phyloP scores from a whole-genome alignment of 129 eudicot species.

The Tagetes erecta region DNA sequence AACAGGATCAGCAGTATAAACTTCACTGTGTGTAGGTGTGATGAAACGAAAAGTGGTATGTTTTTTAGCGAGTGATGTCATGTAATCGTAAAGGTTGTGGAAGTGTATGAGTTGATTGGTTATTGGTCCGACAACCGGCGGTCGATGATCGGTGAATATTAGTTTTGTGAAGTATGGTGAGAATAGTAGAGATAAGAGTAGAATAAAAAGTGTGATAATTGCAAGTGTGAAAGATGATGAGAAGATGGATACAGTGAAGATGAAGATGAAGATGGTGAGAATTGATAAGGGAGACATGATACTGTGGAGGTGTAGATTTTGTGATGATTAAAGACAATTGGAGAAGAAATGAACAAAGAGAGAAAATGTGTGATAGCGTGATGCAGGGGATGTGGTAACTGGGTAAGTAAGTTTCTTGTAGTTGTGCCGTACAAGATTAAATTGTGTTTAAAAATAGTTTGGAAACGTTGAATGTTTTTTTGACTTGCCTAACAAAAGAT shows the following conservation, averaged over 20 bases:
- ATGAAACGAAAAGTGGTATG: slow-evolving; percentile 56
- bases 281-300: slow-evolving; percentile 12
- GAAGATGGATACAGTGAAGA: slow-evolving; percentile 25
- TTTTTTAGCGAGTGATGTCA: slow-evolving; percentile 44
- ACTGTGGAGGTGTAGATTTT: background rate
- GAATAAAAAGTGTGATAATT: slow-evolving; percentile 21
- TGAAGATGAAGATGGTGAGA: slow-evolving; percentile 19
- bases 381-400: background rate
- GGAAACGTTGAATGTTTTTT: too few relatives aligned
- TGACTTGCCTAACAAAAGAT: too few relatives aligned
- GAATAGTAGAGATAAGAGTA: slow-evolving; percentile 21
- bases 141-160: slow-evolving; percentile 34
- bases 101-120: slow-evolving; percentile 50
- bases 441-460: too few relatives aligned
- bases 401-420: background rate
- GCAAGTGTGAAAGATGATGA: slow-evolving; percentile 26
- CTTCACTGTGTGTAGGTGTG: slow-evolving; percentile 53
- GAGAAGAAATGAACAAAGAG: background rate
- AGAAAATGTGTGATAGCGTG: background rate
- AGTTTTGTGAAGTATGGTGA: slow-evolving; percentile 37
- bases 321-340: background rate
- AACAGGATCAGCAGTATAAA: slow-evolving; percentile 36
- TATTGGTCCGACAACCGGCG: slow-evolving; percentile 60
- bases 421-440: background rate
- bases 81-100: slow-evolving; percentile 41